phyloP scores from a whole-genome alignment of 768 basidiomycete species.

The Tubosaeta sp. region DNA sequence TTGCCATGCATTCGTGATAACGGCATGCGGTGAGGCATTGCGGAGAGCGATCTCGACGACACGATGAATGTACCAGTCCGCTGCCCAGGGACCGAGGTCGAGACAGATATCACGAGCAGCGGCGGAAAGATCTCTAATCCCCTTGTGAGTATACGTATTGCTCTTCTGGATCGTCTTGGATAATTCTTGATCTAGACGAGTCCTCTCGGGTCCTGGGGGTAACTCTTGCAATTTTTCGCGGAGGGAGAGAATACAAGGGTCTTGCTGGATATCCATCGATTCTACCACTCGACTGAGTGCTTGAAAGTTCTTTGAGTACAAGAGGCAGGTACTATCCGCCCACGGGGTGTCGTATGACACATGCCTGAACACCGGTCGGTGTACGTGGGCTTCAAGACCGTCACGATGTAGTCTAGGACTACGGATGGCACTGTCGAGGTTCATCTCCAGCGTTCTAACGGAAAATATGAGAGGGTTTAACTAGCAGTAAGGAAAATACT shows the following conservation, averaged over 20 bases:
- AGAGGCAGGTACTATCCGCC: slow-evolving; percentile 24
- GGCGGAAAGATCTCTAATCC: slow-evolving; percentile 53
- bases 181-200: slow-evolving; percentile 58
- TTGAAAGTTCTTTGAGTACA: slow-evolving; percentile 49
- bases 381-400: slow-evolving; percentile 58
- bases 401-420: slow-evolving; percentile 52
- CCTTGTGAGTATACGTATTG: slow-evolving; percentile 63
- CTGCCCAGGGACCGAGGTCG: slow-evolving; percentile 70
- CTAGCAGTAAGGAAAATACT: neutral
- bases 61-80: slow-evolving; percentile 69
- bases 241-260: slow-evolving; percentile 57
- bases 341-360: slow-evolving; percentile 41
- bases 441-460: slow-evolving; percentile 57
- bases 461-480: slow-evolving; percentile 6
- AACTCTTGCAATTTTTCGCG: slow-evolving; percentile 42
- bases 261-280: slow-evolving; percentile 57
- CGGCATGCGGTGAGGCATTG: slow-evolving; percentile 41
- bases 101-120: slow-evolving; percentile 54
- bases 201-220: slow-evolving; percentile 39
- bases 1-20: slow-evolving; percentile 51
- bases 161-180: slow-evolving; percentile 56
- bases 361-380: slow-evolving; percentile 64
- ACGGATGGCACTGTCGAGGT: slow-evolving; percentile 63
- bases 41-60: slow-evolving; percentile 51
- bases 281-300: slow-evolving; percentile 41